phyloP scores from a whole-genome alignment of 768 basidiomycete genomes.

The Suillus variegatus region DNA sequence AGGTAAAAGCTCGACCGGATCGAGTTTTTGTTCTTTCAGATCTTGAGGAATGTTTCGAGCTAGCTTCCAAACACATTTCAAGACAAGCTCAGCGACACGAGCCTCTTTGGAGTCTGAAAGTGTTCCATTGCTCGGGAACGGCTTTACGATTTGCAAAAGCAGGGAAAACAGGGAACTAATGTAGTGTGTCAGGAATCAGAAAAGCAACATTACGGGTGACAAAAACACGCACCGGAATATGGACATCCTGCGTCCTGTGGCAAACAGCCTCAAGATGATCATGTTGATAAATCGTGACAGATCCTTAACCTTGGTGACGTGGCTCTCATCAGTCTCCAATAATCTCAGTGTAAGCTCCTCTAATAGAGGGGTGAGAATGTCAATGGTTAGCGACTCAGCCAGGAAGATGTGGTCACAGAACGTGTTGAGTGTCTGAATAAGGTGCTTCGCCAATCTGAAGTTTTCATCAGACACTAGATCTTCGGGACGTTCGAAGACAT shows the following conservation, averaged over 20 bases:
- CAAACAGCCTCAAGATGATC: conserved; percentile 93
- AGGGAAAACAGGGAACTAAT: conserved; percentile 66
- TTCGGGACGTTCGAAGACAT: conserved; percentile 83
- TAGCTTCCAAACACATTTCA: conserved; percentile 98
- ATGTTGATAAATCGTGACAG: conserved; percentile 97
- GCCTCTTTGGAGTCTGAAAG: conserved; percentile 76
- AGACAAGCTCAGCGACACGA: conserved; percentile 87
- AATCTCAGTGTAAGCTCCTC: conserved; percentile 91
- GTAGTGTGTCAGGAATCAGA: conserved; percentile 16
- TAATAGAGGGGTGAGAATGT: conserved; percentile 82
- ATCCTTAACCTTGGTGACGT: conserved; percentile 84
- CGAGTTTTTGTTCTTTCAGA: conserved; percentile 74
- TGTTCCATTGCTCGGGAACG: conserved; percentile 77
- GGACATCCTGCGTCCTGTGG: conserved; percentile 85
- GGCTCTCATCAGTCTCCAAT: conserved; percentile 90
- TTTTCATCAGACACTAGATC: conserved; percentile 75
- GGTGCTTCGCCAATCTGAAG: conserved; percentile 93
- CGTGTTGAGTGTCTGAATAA: conserved; percentile 93
- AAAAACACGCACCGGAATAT: conserved; percentile 73
- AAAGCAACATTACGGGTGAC: conserved; percentile 7
- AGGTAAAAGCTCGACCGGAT: conserved; percentile 86
- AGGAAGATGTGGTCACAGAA: conserved; percentile 91
- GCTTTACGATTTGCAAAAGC: conserved; percentile 79
- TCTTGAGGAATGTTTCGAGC: conserved; percentile 94
- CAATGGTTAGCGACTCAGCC: conserved; percentile 84